Evolutionary conservation across 345 rosid genomes (phyloP).

Genomic region (Cochlearia excelsa): DNA sequence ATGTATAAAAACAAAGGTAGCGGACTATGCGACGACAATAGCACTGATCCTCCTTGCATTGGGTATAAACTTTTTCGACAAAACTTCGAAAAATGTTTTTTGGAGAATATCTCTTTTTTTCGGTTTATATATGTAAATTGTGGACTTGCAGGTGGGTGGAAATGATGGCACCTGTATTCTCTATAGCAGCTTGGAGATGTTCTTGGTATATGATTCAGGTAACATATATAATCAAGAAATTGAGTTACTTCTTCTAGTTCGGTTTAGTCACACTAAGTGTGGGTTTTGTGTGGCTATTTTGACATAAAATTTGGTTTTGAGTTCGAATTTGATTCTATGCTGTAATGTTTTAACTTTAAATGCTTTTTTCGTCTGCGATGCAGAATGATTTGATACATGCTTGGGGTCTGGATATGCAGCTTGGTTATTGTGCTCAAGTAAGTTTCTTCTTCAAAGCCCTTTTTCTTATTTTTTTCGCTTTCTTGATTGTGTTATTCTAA

Average conservation of each 20-base stretch:
- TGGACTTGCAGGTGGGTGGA: slow-evolving; percentile 80
- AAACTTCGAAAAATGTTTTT: not conserved
- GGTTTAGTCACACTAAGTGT: too few relatives aligned
- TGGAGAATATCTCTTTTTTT: not conserved
- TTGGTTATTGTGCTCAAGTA: slow-evolving; percentile 92
- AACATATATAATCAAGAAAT: not conserved
- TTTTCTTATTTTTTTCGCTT: not conserved
- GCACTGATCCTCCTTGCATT: slow-evolving; percentile 83
- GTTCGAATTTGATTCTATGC: too few relatives aligned
- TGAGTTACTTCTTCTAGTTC: too few relatives aligned
- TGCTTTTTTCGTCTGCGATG: slow-evolving; percentile 20
- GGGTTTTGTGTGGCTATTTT: too few relatives aligned
- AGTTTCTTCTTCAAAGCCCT: slow-evolving; percentile 19
- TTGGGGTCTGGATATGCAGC: slow-evolving; percentile 88
- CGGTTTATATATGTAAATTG: not conserved
- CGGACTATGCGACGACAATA: slow-evolving; percentile 59
- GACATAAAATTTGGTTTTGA: too few relatives aligned
- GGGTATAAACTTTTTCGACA: slow-evolving; percentile 45
- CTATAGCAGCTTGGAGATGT: slow-evolving; percentile 88
- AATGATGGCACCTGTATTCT: slow-evolving; percentile 98
- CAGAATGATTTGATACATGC: slow-evolving; percentile 95
- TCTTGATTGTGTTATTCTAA: not conserved
- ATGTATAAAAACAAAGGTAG: slow-evolving; percentile 79
- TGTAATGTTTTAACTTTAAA: slow-evolving; percentile 1
- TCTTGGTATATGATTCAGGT: slow-evolving; percentile 96